These are phyloP conservation scores for Malus sieversii DNA, from an alignment of 306 rosid genomes.

Conservation along the genomic window DNA sequence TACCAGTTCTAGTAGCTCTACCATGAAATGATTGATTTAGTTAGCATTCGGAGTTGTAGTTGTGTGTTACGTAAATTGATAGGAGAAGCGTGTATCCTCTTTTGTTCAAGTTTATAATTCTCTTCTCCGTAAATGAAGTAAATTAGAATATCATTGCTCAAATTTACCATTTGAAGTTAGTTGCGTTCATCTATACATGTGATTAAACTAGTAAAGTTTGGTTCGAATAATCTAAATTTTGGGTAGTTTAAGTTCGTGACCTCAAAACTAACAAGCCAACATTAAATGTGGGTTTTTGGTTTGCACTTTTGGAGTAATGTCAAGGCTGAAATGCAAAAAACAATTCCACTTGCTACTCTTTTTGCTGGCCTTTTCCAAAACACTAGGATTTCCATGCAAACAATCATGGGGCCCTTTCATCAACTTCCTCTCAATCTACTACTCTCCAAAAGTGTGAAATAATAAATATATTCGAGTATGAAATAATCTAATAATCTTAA, in stretches of 20 bases:
- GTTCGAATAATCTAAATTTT: not conserved
- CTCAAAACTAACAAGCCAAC: slow-evolving; percentile 32
- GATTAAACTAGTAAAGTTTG: slow-evolving; percentile 32
- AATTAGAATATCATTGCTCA: not conserved
- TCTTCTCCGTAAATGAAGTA: too few species aligned
- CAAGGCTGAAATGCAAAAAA: slow-evolving; percentile 43
- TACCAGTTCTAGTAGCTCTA: not conserved
- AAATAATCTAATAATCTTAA: not conserved
- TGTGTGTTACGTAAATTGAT: too few species aligned
- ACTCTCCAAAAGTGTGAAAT: not conserved
- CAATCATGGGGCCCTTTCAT: slow-evolving; percentile 57
- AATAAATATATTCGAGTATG: slow-evolving; percentile 7
- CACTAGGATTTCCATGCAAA: slow-evolving; percentile 34
- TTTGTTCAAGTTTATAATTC: too few species aligned
- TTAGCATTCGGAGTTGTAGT: not conserved
- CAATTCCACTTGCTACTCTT: slow-evolving; percentile 69
- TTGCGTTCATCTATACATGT: not conserved
- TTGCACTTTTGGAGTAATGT: slow-evolving; percentile 24
- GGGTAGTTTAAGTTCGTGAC: slow-evolving; percentile 29
- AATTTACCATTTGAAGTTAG: not conserved
- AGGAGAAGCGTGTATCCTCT: too few species aligned
- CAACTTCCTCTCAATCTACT: slow-evolving; percentile 28
- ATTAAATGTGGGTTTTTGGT: slow-evolving; percentile 28
- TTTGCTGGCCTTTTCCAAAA: slow-evolving; percentile 59
- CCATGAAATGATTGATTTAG: slow-evolving; percentile 7